Conservation (phyloP, 2,329 filamentous ascomycete genomes). For the Teratosphaeria viscida region DNA sequence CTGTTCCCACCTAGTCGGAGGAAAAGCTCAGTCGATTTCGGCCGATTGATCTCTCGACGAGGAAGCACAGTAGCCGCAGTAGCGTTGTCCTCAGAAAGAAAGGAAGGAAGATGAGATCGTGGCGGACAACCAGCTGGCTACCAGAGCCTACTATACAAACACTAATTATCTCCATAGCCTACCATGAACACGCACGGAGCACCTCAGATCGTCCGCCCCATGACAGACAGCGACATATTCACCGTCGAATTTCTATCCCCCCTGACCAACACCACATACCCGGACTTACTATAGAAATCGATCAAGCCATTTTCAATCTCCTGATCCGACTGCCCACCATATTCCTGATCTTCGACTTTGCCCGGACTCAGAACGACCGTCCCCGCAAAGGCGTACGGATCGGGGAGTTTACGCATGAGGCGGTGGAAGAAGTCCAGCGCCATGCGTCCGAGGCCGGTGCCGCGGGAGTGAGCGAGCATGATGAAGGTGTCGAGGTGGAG, state of each 20-base stretch:
- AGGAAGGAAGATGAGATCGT: not conserved
- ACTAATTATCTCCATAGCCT: not conserved
- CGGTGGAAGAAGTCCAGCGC: not conserved
- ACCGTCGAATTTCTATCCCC: not conserved
- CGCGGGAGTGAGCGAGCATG: not conserved
- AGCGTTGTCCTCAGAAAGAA: too few species aligned
- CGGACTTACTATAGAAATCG: not conserved
- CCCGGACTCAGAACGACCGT: not conserved
- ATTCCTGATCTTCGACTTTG: not conserved
- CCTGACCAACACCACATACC: not conserved
- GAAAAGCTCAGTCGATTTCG: too few species aligned
- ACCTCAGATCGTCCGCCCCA: not conserved
- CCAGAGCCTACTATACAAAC: not conserved
- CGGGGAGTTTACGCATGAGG: not conserved
- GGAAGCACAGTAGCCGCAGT: too few species aligned
- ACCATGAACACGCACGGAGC: not conserved
- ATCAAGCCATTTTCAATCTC: not conserved
- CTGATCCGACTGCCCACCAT: not conserved
- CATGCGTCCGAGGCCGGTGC: not conserved
- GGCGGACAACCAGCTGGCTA: not conserved
- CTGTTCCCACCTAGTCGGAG: not conserved
- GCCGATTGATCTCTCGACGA: too few species aligned
- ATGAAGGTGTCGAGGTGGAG: not conserved
- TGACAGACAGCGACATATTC: not conserved
- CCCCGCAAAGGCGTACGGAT: not conserved